Base-by-base conservation (phyloP, 176 grass and related monocot species). In the Tuctoria greenei region DNA sequence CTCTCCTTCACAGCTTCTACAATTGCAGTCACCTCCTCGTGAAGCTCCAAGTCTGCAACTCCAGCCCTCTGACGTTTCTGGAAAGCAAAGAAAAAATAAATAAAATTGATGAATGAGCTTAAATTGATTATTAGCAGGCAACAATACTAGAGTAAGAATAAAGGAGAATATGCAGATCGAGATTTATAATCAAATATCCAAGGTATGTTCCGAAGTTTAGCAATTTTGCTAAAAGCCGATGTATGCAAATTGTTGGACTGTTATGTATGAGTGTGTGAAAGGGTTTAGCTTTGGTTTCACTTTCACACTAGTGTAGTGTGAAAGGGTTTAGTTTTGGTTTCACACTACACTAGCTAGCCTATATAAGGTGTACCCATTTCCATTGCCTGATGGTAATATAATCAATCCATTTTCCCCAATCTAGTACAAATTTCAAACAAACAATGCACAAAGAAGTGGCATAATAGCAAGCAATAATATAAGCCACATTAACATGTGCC, bases 1-100 rank as follows among this genome's bases (percentile, higher is more conserved):
- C 86, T 84, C 64, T 90, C 86, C 88, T 98, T 98, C 58, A 89
- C 80, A 56, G 91, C 89, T 85, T 94, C 95, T 57, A 98, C 95
- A 79, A 88, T 58, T 76, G 89, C 91, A 82, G 74, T 86, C 80
- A 98, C 95, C 84, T 87, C 82, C 77, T 98, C 81, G 18, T 92
- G 73, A 63, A 90, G 79, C 79, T 93, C 83, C 70, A 98, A 87
- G 79, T 98, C 95, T 34, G 55, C 41, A 71, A 73, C 66, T 60
- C 79, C 61, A 26, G 76, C 61, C 73, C 79, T 89, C 61, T 75
- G 50, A 24, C 95, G 95, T 84, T 98, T 98, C 95, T 98, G 50
- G 81, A 74, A 42, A 60, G 65, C 44, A 89, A 73, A 37, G 2
- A 7, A 60, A 87, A 60, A 87, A 60, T 13, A 80, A 82, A 65